Percentiles rank a stretch among this genome's conserved stretches.
Evolutionary conservation across 2,329 filamentous ascomycete species (phyloP).

Genomic region (Hypoxylon sp.): DNA sequence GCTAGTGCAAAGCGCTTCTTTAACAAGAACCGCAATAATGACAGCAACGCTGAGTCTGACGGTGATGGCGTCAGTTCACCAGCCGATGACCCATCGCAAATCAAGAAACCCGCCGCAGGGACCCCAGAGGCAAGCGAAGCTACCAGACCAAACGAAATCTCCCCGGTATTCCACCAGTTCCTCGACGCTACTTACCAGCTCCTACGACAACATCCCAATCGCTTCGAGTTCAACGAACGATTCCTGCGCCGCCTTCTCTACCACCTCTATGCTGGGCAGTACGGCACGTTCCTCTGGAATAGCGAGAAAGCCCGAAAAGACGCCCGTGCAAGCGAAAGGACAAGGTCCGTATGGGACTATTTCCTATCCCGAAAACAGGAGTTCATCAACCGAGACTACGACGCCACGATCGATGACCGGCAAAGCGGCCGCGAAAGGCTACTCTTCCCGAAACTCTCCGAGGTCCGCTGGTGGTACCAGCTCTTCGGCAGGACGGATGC

Average conservation of each 20-base stretch:
- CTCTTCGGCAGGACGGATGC: constrained; percentile 87
- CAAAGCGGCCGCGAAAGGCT: constrained; percentile 85
- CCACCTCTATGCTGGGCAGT: constrained; percentile 95
- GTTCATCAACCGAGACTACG: constrained; percentile 87
- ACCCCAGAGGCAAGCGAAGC: constrained; percentile 70
- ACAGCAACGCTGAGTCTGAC: constrained; percentile 72
- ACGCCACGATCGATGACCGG: constrained; percentile 81
- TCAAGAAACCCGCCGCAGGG: constrained; percentile 55
- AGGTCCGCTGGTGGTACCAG: constrained; percentile 95
- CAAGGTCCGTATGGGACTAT: constrained; percentile 94
- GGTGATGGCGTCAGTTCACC: constrained; percentile 49
- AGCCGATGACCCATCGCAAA: constrained; percentile 51
- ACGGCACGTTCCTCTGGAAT: constrained; percentile 96
- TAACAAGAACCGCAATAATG: constrained; percentile 78
- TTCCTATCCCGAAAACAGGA: constrained; percentile 85
- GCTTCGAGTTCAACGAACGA: constrained; percentile 96
- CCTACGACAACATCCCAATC: constrained; percentile 84
- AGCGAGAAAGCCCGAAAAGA: constrained; percentile 90
- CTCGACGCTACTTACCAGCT: constrained; percentile 95
- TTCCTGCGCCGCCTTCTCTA: constrained; percentile 92
- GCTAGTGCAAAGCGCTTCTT: constrained; percentile 91
- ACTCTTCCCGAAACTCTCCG: constrained; percentile 81
- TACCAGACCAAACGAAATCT: constrained; percentile 90
- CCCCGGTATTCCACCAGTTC: constrained; percentile 98
- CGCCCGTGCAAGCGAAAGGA: constrained; percentile 76